Percentiles rank a stretch among this genome's conserved stretches.
phyloP scores from a whole-genome alignment of 2,329 filamentous ascomycete species.

The Zymoseptoria pseudotritici region DNA sequence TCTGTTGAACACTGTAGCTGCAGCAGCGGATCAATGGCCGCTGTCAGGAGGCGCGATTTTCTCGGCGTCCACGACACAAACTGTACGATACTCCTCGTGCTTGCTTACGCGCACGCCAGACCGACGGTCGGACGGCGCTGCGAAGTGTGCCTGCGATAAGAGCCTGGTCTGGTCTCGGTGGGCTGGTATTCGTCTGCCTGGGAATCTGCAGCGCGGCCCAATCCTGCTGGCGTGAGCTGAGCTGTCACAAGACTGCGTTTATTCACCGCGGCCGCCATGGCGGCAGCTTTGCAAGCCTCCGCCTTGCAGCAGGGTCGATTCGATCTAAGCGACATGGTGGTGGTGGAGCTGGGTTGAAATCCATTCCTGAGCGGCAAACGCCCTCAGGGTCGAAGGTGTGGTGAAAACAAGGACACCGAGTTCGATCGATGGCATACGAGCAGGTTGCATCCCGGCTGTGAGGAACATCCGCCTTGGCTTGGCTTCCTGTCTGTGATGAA shows the following conservation, averaged over 20 bases:
- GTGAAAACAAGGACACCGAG: neutral
- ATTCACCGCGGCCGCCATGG: neutral
- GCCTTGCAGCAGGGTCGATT: neutral
- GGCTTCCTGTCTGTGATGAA: neutral
- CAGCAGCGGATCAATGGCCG: neutral
- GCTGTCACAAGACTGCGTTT: neutral
- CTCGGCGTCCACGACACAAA: neutral
- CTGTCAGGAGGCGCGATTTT: neutral
- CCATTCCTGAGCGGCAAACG: neutral
- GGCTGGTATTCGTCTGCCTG: neutral
- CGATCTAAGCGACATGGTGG: neutral
- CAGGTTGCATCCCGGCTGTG: neutral
- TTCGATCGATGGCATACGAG: neutral
- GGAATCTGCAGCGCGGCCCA: neutral
- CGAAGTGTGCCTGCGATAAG: neutral
- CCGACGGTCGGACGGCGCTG: neutral
- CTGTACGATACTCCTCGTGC: neutral
- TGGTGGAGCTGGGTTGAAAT: neutral
- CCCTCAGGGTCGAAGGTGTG: neutral
- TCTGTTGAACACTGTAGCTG: neutral
- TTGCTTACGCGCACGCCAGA: neutral
- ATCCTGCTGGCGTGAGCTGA: neutral
- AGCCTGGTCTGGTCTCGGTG: neutral
- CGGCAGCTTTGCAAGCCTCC: neutral
- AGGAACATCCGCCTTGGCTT: neutral